Percentiles rank a stretch among this genome's conserved stretches.
These are phyloP conservation scores for Picea glauca DNA, from an alignment of 75 land plant genomes.

Conservation along the genomic window DNA sequence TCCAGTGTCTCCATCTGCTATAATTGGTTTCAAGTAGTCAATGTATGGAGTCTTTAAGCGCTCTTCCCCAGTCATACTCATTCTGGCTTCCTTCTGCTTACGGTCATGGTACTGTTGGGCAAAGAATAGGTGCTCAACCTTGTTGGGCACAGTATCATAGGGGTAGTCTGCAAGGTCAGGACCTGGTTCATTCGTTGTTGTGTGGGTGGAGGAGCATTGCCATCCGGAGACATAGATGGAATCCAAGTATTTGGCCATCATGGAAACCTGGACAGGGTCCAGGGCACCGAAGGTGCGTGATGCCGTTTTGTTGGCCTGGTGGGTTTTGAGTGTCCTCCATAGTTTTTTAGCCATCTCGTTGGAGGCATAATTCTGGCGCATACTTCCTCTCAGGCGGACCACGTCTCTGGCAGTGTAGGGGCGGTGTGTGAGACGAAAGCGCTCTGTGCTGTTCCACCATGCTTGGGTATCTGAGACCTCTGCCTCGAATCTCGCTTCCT, in stretches of 20 bases:
- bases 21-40: constrained; percentile 78
- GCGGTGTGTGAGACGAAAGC: constrained; percentile 65
- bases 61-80: constrained; percentile 59
- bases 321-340: constrained; percentile 71
- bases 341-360: constrained; percentile 83
- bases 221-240: constrained; percentile 82
- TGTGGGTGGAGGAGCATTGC: constrained; percentile 93
- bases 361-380: constrained; percentile 63
- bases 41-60: constrained; percentile 64
- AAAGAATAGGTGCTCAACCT: constrained; percentile 86
- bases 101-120: constrained; percentile 94
- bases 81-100: constrained; percentile 77
- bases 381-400: constrained; percentile 66
- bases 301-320: constrained; percentile 75
- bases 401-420: constrained; percentile 88
- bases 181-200: constrained; percentile 86
- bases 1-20: constrained; percentile 93
- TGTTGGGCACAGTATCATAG: constrained; percentile 93
- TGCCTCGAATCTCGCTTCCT: constrained; percentile 73
- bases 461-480: constrained; percentile 78
- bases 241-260: constrained; percentile 91
- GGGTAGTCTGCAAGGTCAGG: constrained; percentile 97
- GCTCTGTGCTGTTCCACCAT: constrained; percentile 75
- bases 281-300: constrained; percentile 88
- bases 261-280: constrained; percentile 91